Evolutionary conservation across 2,329 filamentous ascomycete genomes (phyloP), one percentile per base, ranked within the genome.

Genomic region (Colletotrichum ledebouriae): DNA sequence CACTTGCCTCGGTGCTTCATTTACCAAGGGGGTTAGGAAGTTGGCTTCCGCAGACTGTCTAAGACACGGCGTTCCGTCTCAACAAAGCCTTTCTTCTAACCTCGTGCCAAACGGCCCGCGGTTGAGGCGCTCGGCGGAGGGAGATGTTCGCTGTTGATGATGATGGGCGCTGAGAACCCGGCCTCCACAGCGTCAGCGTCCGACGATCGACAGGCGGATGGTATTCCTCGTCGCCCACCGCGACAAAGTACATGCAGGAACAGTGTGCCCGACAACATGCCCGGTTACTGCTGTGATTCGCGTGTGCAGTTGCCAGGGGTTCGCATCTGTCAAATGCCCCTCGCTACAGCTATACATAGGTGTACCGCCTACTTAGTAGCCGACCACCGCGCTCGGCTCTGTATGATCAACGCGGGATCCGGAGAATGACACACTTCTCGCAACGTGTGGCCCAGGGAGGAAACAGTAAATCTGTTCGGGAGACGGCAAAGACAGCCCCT

Each of bases 361-460:
- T 25, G 37, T 49, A 47, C 29, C 39, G 55, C 34, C 49, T 37
- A 25, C 59, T 22, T 22, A 22, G 22, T 41, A 55, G 15, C 52
- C 50, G 25, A 63, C 37, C 49, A 20, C 39, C 29, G 22, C 17
- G 55, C 41, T 56, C 13, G 61, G 42, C 55, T 68, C 9, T 60
- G 66, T 66, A 34, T 66, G 66, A 68, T 68, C 66, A 49, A 47
- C 66, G 56, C 61, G 66, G 66, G 37, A 60, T 59, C 62, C 56
- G 55, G 56, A 68, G 22, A 65, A 60, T 59, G 66, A 68, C 44
- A 68, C 61, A 65, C 61, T 46, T 55, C 39, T 47, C 55, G 66
- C 62, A 68, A 66, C 66, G 56, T 33, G 33, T 44, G 29, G 52
- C 33, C 47, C 61, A 11, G 39, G 25, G 34, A 22, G 46, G 59